phyloP scores from a whole-genome alignment of 192 early-diverging fungal genomes.

The Dissophora globulifera region DNA sequence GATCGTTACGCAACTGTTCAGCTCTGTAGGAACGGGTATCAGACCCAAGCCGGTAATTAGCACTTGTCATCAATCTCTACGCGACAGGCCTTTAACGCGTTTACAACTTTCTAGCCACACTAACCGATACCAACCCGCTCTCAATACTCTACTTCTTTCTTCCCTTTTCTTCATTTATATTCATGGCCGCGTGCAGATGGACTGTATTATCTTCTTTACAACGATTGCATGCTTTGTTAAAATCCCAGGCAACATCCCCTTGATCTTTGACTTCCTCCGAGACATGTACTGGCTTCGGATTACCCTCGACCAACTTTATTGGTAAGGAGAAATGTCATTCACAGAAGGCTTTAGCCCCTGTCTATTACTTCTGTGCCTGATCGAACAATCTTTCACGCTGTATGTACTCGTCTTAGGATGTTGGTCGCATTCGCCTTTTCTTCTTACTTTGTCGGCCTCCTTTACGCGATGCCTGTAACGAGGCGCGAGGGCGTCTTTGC shows the following conservation, averaged over 20 bases:
- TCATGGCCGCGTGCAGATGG: constrained; percentile 17
- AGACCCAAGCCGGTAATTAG: constrained; percentile 43
- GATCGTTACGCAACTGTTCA: constrained; percentile 29
- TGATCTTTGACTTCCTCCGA: constrained; percentile 24
- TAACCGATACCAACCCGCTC: too few species aligned
- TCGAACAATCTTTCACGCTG: neutral
- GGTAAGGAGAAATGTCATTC: constrained; percentile 5
- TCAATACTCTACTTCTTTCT: neutral
- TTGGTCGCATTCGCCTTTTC: constrained; percentile 18
- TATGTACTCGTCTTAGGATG: constrained; percentile 12
- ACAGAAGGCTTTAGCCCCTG: neutral
- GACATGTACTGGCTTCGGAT: constrained; percentile 21
- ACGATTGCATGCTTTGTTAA: constrained; percentile 29
- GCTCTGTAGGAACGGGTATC: constrained; percentile 27
- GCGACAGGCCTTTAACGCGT: neutral
- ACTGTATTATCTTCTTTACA: constrained; percentile 39
- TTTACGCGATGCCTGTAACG: constrained; percentile 51
- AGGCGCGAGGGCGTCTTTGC: constrained; percentile 40
- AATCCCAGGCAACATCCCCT: constrained; percentile 15
- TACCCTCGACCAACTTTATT: constrained; percentile 23
- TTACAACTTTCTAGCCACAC: too few species aligned
- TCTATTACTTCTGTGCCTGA: neutral
- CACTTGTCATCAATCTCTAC: neutral
- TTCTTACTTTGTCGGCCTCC: constrained; percentile 29
- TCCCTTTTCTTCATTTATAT: neutral